A percentile compares a stretch with the other conserved stretches of the same genome.
These are phyloP conservation scores for Lepiota brunneoincarnata DNA, from an alignment of 768 basidiomycete genomes.

Conservation along the genomic window DNA sequence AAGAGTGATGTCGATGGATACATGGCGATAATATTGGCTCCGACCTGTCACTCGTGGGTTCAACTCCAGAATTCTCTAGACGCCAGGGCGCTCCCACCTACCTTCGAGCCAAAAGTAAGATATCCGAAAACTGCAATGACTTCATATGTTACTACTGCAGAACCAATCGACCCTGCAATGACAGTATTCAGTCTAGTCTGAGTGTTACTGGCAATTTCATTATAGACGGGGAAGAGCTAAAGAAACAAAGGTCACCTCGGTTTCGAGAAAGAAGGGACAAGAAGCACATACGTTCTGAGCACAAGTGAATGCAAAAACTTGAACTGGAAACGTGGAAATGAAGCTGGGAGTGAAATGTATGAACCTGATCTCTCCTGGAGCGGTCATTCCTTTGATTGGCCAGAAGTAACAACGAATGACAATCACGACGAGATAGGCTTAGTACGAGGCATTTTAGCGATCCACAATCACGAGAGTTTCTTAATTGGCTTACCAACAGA, in stretches of 20 bases:
- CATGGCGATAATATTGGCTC: conserved; percentile 93
- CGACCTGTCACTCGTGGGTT: conserved; percentile 49
- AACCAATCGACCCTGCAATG: conserved; percentile 83
- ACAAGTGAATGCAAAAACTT: conserved; percentile 91
- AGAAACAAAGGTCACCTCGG: not conserved
- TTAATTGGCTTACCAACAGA: conserved; percentile 66
- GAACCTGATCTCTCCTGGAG: conserved; percentile 64
- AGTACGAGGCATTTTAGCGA: not conserved
- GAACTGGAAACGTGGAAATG: conserved; percentile 86
- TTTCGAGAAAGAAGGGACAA: conserved; percentile 3
- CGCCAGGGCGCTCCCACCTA: conserved; percentile 26
- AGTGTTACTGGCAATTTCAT: conserved; percentile 80
- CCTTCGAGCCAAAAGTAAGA: conserved; percentile 88
- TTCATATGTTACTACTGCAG: conserved; percentile 82
- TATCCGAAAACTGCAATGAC: conserved; percentile 88
- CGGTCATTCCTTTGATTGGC: conserved; percentile 62
- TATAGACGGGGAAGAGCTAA: conserved; percentile 93
- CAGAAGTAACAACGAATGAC: conserved; percentile 80
- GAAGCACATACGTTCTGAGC: conserved; percentile 74
- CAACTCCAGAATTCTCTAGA: not conserved
- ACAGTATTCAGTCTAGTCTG: conserved; percentile 86
- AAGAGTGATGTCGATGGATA: conserved; percentile 88
- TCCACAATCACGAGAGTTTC: not conserved
- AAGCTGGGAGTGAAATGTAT: conserved; percentile 78
- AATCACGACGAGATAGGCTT: conserved; percentile 76